Conservation (phyloP, 441 rosid species). For the Arabidopsis lyrata region DNA sequence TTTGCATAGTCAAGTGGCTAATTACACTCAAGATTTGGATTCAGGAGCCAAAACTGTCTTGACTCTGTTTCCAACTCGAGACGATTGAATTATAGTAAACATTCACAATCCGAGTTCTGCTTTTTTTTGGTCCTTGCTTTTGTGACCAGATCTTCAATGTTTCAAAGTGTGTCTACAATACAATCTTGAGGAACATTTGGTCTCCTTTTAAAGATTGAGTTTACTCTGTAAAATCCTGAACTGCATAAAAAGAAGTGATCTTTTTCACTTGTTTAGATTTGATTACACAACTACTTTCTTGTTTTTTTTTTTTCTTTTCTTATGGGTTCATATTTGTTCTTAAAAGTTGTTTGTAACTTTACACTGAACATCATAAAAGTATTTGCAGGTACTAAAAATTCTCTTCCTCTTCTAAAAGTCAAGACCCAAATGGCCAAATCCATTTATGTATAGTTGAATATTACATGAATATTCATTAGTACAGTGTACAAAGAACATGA, state of each 20-base stretch:
- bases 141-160: constrained; percentile 27
- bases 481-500: constrained; percentile 46
- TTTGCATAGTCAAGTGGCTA: constrained; percentile 50
- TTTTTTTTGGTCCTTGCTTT: constrained; percentile 7
- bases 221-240: constrained; percentile 20
- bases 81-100: constrained; percentile 53
- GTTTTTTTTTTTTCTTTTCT: background rate
- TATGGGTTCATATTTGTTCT: constrained; percentile 20
- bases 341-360: constrained; percentile 14
- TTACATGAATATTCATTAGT: constrained; percentile 18
- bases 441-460: constrained; percentile 13
- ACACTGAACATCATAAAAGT: constrained; percentile 13
- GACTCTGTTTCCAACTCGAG: constrained; percentile 89
- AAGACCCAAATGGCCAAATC: constrained; percentile 17
- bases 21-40: constrained; percentile 63
- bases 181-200: constrained; percentile 6
- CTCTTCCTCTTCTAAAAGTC: constrained; percentile 9
- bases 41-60: constrained; percentile 75
- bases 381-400: background rate
- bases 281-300: constrained; percentile 24
- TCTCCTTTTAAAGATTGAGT: constrained; percentile 19
- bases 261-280: constrained; percentile 27
- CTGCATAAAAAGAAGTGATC: background rate
- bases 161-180: constrained; percentile 2
- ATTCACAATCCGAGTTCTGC: constrained; percentile 11